Base-by-base conservation (phyloP, 2,329 filamentous ascomycete genomes). In the Trichoderma sp. region DNA sequence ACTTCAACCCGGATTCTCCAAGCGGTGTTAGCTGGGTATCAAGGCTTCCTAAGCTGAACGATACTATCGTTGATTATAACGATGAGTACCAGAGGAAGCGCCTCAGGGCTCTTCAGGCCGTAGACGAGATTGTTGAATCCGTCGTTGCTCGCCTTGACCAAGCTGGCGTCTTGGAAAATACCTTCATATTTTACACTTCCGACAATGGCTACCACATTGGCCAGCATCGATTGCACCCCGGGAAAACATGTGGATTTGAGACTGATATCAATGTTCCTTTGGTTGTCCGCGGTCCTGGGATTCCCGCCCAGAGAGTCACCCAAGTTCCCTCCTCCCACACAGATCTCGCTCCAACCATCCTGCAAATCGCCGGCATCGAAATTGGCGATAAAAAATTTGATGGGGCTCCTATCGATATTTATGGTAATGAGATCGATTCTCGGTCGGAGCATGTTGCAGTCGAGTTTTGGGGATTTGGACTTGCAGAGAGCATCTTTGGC, bases 141-240 rank as follows among this genome's bases (percentile, higher is more conserved):
- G 70, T 88, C 1, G 71, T 87, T 2, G 70, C 73, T 19, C 67
- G 67, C 34, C 59, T 68, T 10, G 67, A 58, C 10, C 9, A 53
- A 22, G 59, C 59, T 5, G 37, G 86, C n/a, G 78, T 91, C 1
- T 81, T 91, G 15, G 88, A 87, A 65, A 84, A 87, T 69, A 88
- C 81, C 0, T 89, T 87, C 68, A 81, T 89, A 45, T 80, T 89
- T 57, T 89, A 86, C 72, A 85, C 85, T 1, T 82, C 83, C 0
- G 87, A 89, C 72, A 89, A 89, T 66, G 86, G 87, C 0, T 89
- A 83, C 70, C 87, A 89, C 67, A 84, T 89, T 50, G 82, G 85
- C 2, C 85, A 89, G 57, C 86, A 89, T 70, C 80, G 87, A 2
- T 75, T 89, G 17, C 83, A 82, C 2, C 85, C 86, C 0, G 86